phyloP scores from a whole-genome alignment of 306 rosid genomes.

The Quercus dentata region DNA sequence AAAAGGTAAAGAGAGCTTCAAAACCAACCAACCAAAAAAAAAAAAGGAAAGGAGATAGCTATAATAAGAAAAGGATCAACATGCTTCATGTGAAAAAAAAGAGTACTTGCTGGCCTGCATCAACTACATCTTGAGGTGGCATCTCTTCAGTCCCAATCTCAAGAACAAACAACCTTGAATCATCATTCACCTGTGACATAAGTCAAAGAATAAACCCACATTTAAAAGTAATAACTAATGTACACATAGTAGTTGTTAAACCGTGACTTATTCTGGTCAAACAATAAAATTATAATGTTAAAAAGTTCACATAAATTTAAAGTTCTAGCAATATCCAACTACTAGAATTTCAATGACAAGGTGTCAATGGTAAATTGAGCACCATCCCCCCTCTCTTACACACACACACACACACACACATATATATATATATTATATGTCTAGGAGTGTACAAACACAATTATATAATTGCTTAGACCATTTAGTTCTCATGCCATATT shows the following conservation, averaged over 20 bases:
- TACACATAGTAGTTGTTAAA: background rate
- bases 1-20: background rate
- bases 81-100: slow-evolving; percentile 32
- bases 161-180: slow-evolving; percentile 69
- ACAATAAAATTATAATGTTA: background rate
- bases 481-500: background rate
- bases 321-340: background rate
- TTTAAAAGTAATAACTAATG: background rate
- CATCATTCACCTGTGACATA: slow-evolving; percentile 67
- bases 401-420: no score
- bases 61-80: background rate
- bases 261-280: background rate
- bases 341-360: background rate
- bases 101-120: slow-evolving; percentile 82
- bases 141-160: slow-evolving; percentile 94
- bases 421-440: background rate
- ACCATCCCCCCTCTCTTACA: background rate
- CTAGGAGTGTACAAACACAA: background rate
- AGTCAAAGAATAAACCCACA: slow-evolving; percentile 24
- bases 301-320: background rate
- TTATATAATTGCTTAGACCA: background rate
- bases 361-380: background rate
- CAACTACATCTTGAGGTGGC: slow-evolving; percentile 88
- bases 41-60: background rate
- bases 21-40: slow-evolving; percentile 15